These are phyloP conservation scores for Lecanicillium sp. DNA, from an alignment of 2,329 filamentous ascomycete genomes.

Conservation along the genomic window DNA sequence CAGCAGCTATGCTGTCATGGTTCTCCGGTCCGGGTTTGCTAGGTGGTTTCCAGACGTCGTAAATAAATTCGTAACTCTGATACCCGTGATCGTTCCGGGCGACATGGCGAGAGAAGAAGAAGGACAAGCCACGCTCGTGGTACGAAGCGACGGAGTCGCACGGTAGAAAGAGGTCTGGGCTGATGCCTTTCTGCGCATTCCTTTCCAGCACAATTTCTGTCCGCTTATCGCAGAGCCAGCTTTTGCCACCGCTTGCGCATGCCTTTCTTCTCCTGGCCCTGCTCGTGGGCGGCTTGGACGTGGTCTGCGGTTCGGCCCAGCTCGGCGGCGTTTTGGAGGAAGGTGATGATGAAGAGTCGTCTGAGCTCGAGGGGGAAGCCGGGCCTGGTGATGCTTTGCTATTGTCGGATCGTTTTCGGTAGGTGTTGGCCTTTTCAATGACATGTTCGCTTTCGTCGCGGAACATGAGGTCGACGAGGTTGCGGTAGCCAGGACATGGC, in stretches of 20 bases:
- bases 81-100: slow-evolving; percentile 39
- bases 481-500: slow-evolving; percentile 49
- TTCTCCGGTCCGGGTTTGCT: slow-evolving; percentile 26
- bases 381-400: slow-evolving; percentile 19
- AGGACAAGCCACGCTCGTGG: slow-evolving; percentile 40
- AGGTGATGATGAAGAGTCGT: neutral
- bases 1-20: slow-evolving; percentile 42
- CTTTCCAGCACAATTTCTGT: neutral
- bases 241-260: neutral
- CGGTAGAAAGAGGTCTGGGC: slow-evolving; percentile 5
- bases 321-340: neutral
- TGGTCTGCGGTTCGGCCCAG: slow-evolving; percentile 2
- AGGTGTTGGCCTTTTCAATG: slow-evolving; percentile 43
- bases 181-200: neutral
- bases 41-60: slow-evolving; percentile 45
- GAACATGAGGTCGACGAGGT: slow-evolving; percentile 52
- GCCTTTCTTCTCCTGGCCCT: neutral
- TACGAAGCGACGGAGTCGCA: slow-evolving; percentile 19
- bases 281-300: neutral
- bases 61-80: slow-evolving; percentile 48
- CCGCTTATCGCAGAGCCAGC: slow-evolving; percentile 4
- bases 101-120: slow-evolving; percentile 48
- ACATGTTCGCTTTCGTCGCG: slow-evolving; percentile 51
- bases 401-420: slow-evolving; percentile 21
- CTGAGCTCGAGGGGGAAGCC: slow-evolving; percentile 12